Conservation (phyloP, 768 basidiomycete genomes). For the Boletus rubroflammeus region DNA sequence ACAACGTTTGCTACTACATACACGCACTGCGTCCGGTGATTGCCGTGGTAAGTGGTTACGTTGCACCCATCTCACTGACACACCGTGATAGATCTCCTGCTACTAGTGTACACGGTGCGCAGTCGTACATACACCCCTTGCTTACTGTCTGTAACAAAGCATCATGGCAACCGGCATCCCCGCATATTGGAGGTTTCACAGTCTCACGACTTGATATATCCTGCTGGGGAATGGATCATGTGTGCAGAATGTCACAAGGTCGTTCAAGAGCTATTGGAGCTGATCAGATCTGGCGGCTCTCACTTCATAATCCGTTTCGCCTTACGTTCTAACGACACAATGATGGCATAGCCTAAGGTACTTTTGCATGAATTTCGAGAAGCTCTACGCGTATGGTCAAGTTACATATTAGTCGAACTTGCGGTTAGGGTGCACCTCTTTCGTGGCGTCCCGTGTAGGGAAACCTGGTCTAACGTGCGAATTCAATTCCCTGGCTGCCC, state of each 20-base stretch:
- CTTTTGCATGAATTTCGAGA: slow-evolving; percentile 1
- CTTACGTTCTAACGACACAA: slow-evolving; percentile 7
- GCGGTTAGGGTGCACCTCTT: not conserved
- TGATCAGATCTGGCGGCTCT: not conserved
- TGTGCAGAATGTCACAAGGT: not conserved
- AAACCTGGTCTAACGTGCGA: slow-evolving; percentile 9
- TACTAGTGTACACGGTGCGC: not conserved
- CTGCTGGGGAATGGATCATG: slow-evolving; percentile 1
- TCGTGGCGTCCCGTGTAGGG: not conserved
- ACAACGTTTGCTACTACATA: not conserved
- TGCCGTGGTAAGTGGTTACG: slow-evolving; percentile 1
- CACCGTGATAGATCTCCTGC: not conserved
- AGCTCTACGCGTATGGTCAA: not conserved
- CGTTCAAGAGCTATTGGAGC: not conserved
- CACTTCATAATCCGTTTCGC: not conserved
- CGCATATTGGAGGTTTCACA: not conserved
- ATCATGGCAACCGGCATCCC: slow-evolving; percentile 8
- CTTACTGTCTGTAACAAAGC: not conserved
- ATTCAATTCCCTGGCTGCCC: slow-evolving; percentile 11
- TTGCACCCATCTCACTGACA: slow-evolving; percentile 6
- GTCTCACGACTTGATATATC: slow-evolving; percentile 1
- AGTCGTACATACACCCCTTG: not conserved
- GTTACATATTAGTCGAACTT: slow-evolving; percentile 1
- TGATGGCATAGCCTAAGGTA: not conserved
- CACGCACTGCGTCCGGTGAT: slow-evolving; percentile 10